phyloP scores from a whole-genome alignment of 352 stramenopile species.

The Blastocystis sp. region DNA sequence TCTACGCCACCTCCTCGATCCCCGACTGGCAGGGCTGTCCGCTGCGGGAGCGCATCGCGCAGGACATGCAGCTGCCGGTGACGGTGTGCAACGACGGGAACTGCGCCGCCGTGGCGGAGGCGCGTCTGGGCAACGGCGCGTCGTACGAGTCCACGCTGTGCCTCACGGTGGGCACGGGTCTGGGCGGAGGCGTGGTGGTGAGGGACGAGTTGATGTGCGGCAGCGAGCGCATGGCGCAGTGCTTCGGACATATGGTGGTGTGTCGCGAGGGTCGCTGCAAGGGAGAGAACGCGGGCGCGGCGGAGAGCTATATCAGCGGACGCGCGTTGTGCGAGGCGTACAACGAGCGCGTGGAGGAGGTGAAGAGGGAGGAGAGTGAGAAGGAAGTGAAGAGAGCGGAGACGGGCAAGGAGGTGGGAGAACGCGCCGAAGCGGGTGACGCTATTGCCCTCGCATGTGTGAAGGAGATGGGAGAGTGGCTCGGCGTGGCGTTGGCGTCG shows the following conservation, averaged over 20 bases:
- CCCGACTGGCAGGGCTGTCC: conserved; percentile 65
- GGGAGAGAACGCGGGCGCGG: conserved; percentile 60
- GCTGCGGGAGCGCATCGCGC: neutral
- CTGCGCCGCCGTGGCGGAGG: conserved; percentile 42
- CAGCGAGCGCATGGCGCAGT: conserved; percentile 68
- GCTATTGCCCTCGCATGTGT: conserved; percentile 21
- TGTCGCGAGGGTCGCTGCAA: conserved; percentile 43
- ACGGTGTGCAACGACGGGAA: conserved; percentile 69
- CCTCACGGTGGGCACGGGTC: conserved; percentile 67
- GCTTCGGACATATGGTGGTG: conserved; percentile 64
- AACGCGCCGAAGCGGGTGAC: conserved; percentile 34
- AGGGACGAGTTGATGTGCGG: conserved; percentile 27
- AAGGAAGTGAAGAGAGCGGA: conserved; percentile 54
- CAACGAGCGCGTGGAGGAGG: conserved; percentile 25
- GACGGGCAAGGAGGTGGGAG: conserved; percentile 66
- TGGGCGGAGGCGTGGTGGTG: conserved; percentile 60
- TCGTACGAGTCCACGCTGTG: conserved; percentile 33
- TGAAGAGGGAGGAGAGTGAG: neutral
- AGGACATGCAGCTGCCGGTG: conserved; percentile 44
- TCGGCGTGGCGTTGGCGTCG: conserved; percentile 57
- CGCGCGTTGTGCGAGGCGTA: conserved; percentile 64
- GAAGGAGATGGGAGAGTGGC: conserved; percentile 49
- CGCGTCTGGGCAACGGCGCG: conserved; percentile 33
- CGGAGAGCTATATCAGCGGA: conserved; percentile 48
- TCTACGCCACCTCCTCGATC: conserved; percentile 70